phyloP scores from a whole-genome alignment of 768 basidiomycete species.

The Boletus vermiculosoides region DNA sequence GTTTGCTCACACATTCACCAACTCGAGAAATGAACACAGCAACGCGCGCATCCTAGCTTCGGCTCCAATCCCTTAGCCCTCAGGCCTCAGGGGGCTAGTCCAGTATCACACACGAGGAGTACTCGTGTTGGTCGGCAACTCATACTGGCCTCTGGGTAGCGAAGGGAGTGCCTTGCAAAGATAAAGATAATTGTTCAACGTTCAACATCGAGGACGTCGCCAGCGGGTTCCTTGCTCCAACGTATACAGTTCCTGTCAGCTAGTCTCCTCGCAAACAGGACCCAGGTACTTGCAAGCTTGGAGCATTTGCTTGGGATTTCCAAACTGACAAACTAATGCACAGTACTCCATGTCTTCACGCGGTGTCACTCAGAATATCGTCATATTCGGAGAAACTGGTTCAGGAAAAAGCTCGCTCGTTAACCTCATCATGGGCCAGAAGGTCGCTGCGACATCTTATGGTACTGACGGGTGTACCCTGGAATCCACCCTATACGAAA shows the following conservation, averaged over 20 bases:
- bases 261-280: background rate
- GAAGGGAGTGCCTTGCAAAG: background rate
- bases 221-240: background rate
- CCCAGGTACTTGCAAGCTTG: conserved; percentile 7
- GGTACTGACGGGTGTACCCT: conserved; percentile 39
- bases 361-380: conserved; percentile 24
- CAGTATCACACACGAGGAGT: conserved; percentile 12
- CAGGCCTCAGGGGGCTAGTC: background rate
- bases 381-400: conserved; percentile 34
- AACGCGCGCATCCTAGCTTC: background rate
- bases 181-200: too few species aligned
- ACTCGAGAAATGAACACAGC: background rate
- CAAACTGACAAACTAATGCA: conserved; percentile 4
- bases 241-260: background rate
- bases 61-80: conserved; percentile 8
- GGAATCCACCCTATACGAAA: conserved; percentile 25
- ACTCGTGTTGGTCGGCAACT: conserved; percentile 17
- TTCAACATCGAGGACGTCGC: conserved; percentile 1
- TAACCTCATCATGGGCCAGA: conserved; percentile 38
- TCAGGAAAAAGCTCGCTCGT: conserved; percentile 44
- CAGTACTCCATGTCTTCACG: conserved; percentile 17
- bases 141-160: background rate
- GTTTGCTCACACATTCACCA: background rate
- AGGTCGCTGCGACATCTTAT: conserved; percentile 33
- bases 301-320: background rate